These are phyloP conservation scores for Globisporangium paddicum DNA, from an alignment of 352 stramenopile genomes.

Conservation along the genomic window DNA sequence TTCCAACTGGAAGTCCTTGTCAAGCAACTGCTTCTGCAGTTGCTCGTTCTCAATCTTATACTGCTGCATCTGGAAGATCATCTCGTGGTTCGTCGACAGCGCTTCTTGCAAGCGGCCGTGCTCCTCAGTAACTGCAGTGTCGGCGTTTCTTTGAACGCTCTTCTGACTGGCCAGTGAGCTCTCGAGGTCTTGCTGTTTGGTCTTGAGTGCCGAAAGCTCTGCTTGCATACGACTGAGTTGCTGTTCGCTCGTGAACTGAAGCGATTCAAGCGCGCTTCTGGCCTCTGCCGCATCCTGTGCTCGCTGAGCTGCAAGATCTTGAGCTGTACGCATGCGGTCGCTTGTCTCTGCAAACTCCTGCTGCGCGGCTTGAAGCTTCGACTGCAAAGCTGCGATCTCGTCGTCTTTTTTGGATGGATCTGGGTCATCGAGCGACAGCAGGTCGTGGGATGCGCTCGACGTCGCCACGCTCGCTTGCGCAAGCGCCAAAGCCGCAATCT, in stretches of 20 bases:
- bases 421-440: conserved; percentile 15
- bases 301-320: conserved; percentile 27
- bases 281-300: conserved; percentile 20
- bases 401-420: conserved; percentile 17
- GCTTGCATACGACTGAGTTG: conserved; percentile 31
- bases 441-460: conserved; percentile 10
- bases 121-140: conserved; percentile 21
- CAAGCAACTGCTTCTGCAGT: conserved; percentile 57
- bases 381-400: conserved; percentile 34
- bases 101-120: conserved; percentile 32
- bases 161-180: conserved; percentile 16
- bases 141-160: conserved; percentile 11
- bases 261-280: conserved; percentile 26
- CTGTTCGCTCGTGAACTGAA: conserved; percentile 33
- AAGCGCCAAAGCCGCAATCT: conserved; percentile 23
- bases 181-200: conserved; percentile 31
- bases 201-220: conserved; percentile 32
- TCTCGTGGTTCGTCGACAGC: conserved; percentile 26
- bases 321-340: conserved; percentile 28
- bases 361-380: conserved; percentile 26
- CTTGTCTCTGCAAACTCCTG: conserved; percentile 27
- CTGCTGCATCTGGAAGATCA: conserved; percentile 49
- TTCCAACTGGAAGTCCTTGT: conserved; percentile 65
- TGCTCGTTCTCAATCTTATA: conserved; percentile 76
- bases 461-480: conserved; percentile 16